Percentiles rank a stretch among this genome's conserved stretches.
These are phyloP conservation scores for Fusarium sp. DNA, from an alignment of 2,329 filamentous ascomycete genomes.

Conservation along the genomic window DNA sequence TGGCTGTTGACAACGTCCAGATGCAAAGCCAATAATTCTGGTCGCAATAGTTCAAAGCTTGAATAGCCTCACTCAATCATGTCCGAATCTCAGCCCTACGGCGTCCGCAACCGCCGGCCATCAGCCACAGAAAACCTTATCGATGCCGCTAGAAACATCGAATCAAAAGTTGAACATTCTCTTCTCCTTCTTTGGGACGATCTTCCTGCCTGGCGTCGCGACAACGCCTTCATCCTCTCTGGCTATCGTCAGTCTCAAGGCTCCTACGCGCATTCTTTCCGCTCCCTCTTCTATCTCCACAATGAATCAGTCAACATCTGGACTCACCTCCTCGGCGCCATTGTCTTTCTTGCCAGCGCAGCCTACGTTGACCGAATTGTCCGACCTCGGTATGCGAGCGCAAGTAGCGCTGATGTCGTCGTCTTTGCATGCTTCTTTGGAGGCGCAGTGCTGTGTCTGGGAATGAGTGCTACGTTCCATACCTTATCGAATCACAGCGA, in stretches of 20 bases:
- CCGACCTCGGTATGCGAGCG: conserved; percentile 75
- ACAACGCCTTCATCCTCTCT: conserved; percentile 69
- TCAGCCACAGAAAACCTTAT: conserved; percentile 51
- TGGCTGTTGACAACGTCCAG: not conserved
- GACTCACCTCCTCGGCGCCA: conserved; percentile 76
- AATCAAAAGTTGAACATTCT: conserved; percentile 58
- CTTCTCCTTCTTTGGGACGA: conserved; percentile 71
- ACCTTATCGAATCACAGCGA: conserved; percentile 88
- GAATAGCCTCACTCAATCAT: conserved; percentile 44
- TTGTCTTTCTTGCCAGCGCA: conserved; percentile 68
- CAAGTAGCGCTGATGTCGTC: conserved; percentile 74
- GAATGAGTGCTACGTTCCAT: conserved; percentile 90
- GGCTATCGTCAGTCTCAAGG: conserved; percentile 69
- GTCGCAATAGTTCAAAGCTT: conserved; percentile 1
- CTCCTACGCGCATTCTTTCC: conserved; percentile 63
- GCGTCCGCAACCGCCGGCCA: conserved; percentile 50
- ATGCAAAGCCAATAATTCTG: not conserved
- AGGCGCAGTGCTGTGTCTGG: conserved; percentile 80
- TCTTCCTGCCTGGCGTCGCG: conserved; percentile 71
- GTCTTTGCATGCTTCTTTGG: conserved; percentile 85
- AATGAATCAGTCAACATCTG: conserved; percentile 77
- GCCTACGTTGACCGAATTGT: conserved; percentile 70
- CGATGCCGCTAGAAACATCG: conserved; percentile 50
- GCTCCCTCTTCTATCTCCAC: conserved; percentile 69
- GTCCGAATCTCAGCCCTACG: conserved; percentile 16